Evolutionary conservation across 1,139 yeast genomes (phyloP).

Genomic region (Lodderomyces metapsilosis): DNA sequence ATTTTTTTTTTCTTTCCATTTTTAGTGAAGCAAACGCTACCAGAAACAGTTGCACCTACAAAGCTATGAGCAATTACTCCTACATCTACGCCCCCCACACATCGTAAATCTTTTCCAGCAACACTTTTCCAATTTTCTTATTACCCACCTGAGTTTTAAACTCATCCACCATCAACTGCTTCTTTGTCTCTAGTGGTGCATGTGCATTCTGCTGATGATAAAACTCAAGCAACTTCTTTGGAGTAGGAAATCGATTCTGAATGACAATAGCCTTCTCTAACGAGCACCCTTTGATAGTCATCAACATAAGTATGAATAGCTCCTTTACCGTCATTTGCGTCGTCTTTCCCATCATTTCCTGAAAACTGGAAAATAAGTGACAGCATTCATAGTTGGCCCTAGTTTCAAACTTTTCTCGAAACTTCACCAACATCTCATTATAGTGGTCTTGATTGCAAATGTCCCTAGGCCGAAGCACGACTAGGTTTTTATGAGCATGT

Average conservation of each 20-base stretch:
- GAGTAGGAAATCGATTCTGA: constrained; percentile 67
- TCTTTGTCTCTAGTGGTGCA: constrained; percentile 30
- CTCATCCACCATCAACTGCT: constrained; percentile 39
- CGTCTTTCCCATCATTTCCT: constrained; percentile 68
- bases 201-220: constrained; percentile 21
- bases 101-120: constrained; percentile 61
- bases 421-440: constrained; percentile 33
- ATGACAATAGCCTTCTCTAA: constrained; percentile 81
- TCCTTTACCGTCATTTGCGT: constrained; percentile 73
- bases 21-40: constrained; percentile 4
- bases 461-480: constrained; percentile 50
- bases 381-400: constrained; percentile 45
- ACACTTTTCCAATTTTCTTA: constrained; percentile 55
- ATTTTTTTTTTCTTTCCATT: constrained; percentile 4
- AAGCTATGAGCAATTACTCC: too few relatives aligned
- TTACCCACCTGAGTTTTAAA: constrained; percentile 57
- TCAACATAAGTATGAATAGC: constrained; percentile 69
- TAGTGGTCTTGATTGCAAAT: constrained; percentile 57
- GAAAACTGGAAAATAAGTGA: constrained; percentile 66
- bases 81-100: constrained; percentile 49
- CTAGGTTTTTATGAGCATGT: constrained; percentile 28
- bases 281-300: constrained; percentile 78
- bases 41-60: not conserved
- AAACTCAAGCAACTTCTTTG: constrained; percentile 46
- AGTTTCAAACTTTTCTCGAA: constrained; percentile 43